phyloP scores from a whole-genome alignment of 129 eudicot species.

The Arctium lappa region DNA sequence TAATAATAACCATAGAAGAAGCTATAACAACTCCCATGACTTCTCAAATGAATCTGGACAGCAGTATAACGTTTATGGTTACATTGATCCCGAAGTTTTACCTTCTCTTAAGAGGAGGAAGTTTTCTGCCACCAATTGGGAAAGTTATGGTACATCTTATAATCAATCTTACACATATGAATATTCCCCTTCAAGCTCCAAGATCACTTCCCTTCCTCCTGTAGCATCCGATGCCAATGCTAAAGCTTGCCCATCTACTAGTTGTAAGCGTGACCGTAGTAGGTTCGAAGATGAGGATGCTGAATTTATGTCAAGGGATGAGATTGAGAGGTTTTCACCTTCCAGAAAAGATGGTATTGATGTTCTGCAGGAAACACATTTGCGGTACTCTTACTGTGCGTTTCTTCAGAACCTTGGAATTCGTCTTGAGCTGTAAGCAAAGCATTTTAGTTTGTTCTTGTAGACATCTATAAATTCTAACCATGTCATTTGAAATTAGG shows the following conservation, averaged over 20 bases:
- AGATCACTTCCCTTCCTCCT: slow-evolving; percentile 23
- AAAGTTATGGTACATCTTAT: slow-evolving; percentile 43
- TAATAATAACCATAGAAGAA: slow-evolving; percentile 33
- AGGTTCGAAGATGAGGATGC: slow-evolving; percentile 59
- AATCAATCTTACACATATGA: slow-evolving; percentile 26
- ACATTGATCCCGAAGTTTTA: slow-evolving; percentile 34
- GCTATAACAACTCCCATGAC: slow-evolving; percentile 27
- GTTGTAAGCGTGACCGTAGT: slow-evolving; percentile 72
- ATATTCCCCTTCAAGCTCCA: slow-evolving; percentile 26
- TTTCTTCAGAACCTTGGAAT: slow-evolving; percentile 88
- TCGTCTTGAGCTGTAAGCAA: slow-evolving; percentile 79
- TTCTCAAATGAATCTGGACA: slow-evolving; percentile 31
- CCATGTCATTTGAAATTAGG: neutral
- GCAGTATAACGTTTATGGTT: slow-evolving; percentile 23
- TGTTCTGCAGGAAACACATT: slow-evolving; percentile 65
- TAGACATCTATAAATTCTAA: neutral
- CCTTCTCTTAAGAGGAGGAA: slow-evolving; percentile 69
- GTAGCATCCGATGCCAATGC: slow-evolving; percentile 35
- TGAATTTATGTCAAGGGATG: slow-evolving; percentile 76
- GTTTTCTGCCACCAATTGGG: slow-evolving; percentile 54
- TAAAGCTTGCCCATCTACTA: slow-evolving; percentile 28
- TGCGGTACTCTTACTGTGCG: slow-evolving; percentile 87
- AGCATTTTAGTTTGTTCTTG: neutral
- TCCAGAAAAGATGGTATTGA: slow-evolving; percentile 98
- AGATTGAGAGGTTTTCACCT: slow-evolving; percentile 89